Base-by-base conservation (phyloP, 768 basidiomycete genomes). In the Psilocybe subaeruginosa region DNA sequence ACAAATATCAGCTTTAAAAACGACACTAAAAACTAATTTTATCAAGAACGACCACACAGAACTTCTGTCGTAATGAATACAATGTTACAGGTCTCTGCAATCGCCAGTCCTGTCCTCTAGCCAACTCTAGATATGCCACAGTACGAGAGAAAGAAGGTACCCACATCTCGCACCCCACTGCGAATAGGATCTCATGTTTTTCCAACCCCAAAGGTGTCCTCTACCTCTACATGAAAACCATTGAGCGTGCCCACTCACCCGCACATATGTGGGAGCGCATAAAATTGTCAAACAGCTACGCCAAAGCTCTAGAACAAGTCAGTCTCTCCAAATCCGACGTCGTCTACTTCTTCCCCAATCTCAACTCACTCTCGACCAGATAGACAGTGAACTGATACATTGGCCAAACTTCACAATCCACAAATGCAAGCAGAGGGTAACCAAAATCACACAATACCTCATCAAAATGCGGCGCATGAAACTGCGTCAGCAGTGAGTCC, bases 401-500 rank as follows among this genome's bases (percentile, higher is more conserved):
- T 99, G 97, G 97, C 97, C 97, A 3, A 95, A 95, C 69, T 99
- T 97, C 74, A 88, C 88, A 33, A 91, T 95, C 56, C 97, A 98
- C 80, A 99, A 98, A 78, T 99, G 97, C 85, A 99, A 99, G 82
- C 97, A 99, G 77, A 88, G 97, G 48, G 84, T 98, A 31, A 99
- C 97, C 9, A 99, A 99, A 80, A 98, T 99, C 68, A 99, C 97
- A 0, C 97, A 99, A 73, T 99, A 98, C 72, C 86, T 99, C 65
- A 98, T 99, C 75, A 96, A 97, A 81, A 97, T 99, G 96, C 85
- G 97, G 61, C 88, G 92, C 46, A 76, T 97, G 63, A 92, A 92
- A 66, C 80, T 96, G 59, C 87, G 90, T 16, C 86, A 93, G 76
- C 89, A 93, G 95, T 96, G 58, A 68, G 91, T 78, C 61, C 41